Evolutionary conservation across 768 basidiomycete genomes (phyloP).

Genomic region (Antrodiella citrinella): DNA sequence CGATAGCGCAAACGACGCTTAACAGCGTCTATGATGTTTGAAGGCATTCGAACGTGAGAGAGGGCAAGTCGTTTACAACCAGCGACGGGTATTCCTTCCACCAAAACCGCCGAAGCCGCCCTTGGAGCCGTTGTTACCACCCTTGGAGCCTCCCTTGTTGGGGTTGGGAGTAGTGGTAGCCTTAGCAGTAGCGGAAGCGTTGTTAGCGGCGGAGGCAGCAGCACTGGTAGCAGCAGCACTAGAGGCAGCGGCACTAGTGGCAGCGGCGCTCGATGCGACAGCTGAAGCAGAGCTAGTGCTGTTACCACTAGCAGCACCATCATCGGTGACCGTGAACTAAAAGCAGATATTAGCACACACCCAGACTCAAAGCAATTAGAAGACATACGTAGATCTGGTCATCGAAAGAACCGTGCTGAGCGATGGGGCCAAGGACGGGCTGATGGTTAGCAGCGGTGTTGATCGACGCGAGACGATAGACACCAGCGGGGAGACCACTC

Average conservation of each 20-base stretch:
- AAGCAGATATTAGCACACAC: not conserved
- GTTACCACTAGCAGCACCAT: constrained; percentile 10
- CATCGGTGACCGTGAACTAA: constrained; percentile 20
- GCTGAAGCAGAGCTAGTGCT: too few species aligned
- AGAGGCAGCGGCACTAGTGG: constrained; percentile 7
- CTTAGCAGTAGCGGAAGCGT: constrained; percentile 3
- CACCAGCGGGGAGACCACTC: constrained; percentile 35
- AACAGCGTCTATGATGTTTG: too few species aligned
- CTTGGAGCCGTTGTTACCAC: too few species aligned
- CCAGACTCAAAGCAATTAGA: not conserved
- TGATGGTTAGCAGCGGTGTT: constrained; percentile 39
- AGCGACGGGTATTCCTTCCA: too few species aligned
- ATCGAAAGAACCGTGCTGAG: constrained; percentile 35
- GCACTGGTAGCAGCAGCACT: constrained; percentile 7
- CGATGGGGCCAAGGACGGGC: constrained; percentile 29
- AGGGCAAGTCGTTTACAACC: too few species aligned
- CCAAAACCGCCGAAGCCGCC: too few species aligned
- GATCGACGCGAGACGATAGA: constrained; percentile 35
- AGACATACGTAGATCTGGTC: constrained; percentile 31
- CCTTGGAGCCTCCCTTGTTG: too few species aligned
- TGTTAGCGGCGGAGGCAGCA: constrained; percentile 4
- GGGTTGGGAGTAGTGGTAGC: too few species aligned
- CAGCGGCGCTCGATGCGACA: constrained; percentile 7
- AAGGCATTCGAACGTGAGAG: too few species aligned
- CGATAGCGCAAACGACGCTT: too few species aligned